A percentile compares a stretch with the other conserved stretches of the same genome.
Evolutionary conservation across 2,329 filamentous ascomycete species (phyloP).

Genomic region (Aspergillus brunneoviolaceus): DNA sequence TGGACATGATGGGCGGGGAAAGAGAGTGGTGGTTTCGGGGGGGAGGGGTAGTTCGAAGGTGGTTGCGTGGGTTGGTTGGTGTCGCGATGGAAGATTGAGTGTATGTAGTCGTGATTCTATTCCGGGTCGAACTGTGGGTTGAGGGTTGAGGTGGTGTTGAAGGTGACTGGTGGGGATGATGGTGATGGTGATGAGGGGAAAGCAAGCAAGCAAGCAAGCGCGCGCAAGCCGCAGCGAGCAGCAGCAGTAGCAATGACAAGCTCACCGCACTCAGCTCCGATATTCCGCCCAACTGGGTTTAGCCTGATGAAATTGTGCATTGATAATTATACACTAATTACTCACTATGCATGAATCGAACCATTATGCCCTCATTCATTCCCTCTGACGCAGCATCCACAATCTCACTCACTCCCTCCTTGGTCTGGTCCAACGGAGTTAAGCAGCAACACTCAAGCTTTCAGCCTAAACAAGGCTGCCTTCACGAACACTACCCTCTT

Average conservation of each 20-base stretch:
- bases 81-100: constrained; percentile 1
- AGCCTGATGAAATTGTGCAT: neutral
- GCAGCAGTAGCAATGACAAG: neutral
- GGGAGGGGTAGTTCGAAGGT: neutral
- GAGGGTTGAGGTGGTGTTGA: too few relatives aligned
- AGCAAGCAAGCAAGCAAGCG: neutral
- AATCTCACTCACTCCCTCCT: too few relatives aligned
- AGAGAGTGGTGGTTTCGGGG: neutral
- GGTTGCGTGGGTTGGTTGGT: neutral
- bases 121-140: too few relatives aligned
- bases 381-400: neutral
- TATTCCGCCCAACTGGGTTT: neutral
- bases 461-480: neutral
- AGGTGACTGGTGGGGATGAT: neutral
- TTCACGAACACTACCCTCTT: neutral
- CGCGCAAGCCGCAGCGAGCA: neutral
- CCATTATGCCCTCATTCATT: too few relatives aligned
- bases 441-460: neutral
- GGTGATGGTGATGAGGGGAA: neutral
- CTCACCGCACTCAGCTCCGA: neutral
- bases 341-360: neutral
- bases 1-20: constrained; percentile 47
- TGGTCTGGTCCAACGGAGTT: neutral
- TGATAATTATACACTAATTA: neutral
- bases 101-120: neutral